Percentiles rank a stretch among this genome's conserved stretches.
Evolutionary conservation across 352 stramenopile species (phyloP).

Genomic region (Globisporangium paroecandrum): DNA sequence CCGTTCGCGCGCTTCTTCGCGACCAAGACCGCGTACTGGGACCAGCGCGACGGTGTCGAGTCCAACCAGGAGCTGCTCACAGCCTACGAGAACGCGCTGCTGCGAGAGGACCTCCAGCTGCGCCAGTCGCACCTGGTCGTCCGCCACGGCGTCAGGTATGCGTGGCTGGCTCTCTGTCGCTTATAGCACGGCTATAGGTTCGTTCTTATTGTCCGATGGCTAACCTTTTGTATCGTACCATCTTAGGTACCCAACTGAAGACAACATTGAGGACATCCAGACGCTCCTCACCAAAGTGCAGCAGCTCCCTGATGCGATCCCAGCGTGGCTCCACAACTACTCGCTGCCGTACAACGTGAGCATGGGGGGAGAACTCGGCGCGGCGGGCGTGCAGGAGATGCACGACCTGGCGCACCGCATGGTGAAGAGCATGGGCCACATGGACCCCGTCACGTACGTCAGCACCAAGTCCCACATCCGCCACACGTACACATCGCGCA

Average conservation of each 20-base stretch:
- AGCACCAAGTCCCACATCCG: slow-evolving; percentile 37
- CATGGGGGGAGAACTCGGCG: slow-evolving; percentile 39
- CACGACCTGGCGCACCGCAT: slow-evolving; percentile 28
- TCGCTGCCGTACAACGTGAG: slow-evolving; percentile 63
- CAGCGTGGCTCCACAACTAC: slow-evolving; percentile 62
- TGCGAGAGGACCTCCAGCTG: slow-evolving; percentile 40
- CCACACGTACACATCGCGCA: slow-evolving; percentile 52
- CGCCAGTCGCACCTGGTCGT: slow-evolving; percentile 58
- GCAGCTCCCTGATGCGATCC: slow-evolving; percentile 30
- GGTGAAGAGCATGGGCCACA: slow-evolving; percentile 20
- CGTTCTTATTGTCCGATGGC: not conserved
- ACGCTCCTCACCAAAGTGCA: slow-evolving; percentile 39
- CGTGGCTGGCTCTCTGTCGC: not conserved
- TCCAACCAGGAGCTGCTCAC: slow-evolving; percentile 25
- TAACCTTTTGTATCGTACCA: not conserved
- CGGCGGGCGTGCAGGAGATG: slow-evolving; percentile 36
- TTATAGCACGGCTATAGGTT: not conserved
- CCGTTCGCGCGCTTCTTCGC: slow-evolving; percentile 35
- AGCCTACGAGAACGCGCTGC: slow-evolving; percentile 21
- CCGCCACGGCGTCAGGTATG: slow-evolving; percentile 60
- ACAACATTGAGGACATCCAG: slow-evolving; percentile 50
- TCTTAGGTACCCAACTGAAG: slow-evolving; percentile 46
- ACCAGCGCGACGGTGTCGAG: slow-evolving; percentile 30
- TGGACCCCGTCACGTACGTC: slow-evolving; percentile 27
- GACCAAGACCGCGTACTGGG: slow-evolving; percentile 60